These are phyloP conservation scores for Sordariomycetes sp. DNA, from an alignment of 2,329 filamentous ascomycete species.

Conservation along the genomic window DNA sequence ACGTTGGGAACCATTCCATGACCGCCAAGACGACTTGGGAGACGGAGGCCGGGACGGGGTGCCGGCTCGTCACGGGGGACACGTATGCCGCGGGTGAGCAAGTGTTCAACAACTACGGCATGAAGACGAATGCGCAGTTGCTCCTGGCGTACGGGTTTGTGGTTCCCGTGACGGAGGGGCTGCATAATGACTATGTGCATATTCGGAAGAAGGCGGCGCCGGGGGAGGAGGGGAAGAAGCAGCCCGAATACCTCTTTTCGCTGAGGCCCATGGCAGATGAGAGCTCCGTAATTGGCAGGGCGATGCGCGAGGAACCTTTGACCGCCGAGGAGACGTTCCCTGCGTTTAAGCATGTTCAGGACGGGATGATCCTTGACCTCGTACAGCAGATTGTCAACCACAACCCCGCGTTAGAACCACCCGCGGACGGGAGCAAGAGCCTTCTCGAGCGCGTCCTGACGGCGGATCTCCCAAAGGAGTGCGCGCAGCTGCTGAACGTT, in stretches of 20 bases:
- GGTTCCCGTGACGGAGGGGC: constrained; percentile 27
- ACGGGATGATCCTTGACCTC: constrained; percentile 37
- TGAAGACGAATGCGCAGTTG: constrained; percentile 61
- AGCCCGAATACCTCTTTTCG: constrained; percentile 36
- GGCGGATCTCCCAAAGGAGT: constrained; percentile 12
- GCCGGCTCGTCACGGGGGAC: constrained; percentile 27
- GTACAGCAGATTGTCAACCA: constrained; percentile 17
- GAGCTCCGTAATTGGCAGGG: constrained; percentile 31
- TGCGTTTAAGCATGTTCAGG: constrained; percentile 36
- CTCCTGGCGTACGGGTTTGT: constrained; percentile 52
- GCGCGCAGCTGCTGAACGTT: constrained; percentile 16
- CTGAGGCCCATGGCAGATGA: constrained; percentile 31
- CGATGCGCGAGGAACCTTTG: constrained; percentile 21
- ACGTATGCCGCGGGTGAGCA: constrained; percentile 37
- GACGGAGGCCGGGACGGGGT: constrained; percentile 24
- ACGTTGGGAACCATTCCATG: constrained; percentile 60
- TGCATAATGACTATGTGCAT: constrained; percentile 49
- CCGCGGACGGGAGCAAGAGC: constrained; percentile 8
- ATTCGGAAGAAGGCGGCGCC: constrained; percentile 28
- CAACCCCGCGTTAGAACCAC: constrained; percentile 3
- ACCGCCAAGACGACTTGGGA: constrained; percentile 47
- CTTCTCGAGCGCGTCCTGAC: constrained; percentile 6
- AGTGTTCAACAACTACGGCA: constrained; percentile 59
- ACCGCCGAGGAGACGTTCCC: constrained; percentile 13
- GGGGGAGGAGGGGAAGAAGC: constrained; percentile 7